A percentile compares a stretch with the other conserved stretches of the same genome.
phyloP scores from a whole-genome alignment of 106 monocot species.

The Dendrobium huoshanense region DNA sequence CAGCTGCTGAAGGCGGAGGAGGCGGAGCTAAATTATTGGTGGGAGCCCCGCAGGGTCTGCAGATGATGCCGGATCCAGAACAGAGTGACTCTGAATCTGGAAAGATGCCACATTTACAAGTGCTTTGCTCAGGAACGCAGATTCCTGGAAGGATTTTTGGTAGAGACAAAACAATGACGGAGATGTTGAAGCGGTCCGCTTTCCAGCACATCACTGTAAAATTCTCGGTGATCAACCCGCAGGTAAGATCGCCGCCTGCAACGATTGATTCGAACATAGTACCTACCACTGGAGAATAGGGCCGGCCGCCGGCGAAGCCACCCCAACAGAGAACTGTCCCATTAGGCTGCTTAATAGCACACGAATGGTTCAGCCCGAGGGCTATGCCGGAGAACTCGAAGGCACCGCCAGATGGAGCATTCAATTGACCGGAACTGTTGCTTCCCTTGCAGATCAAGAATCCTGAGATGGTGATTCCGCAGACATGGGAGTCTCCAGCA shows the following conservation, averaged over 20 bases:
- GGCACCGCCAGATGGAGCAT: slow-evolving; percentile 2
- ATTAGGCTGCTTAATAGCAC: slow-evolving; percentile 40
- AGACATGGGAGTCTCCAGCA: slow-evolving; percentile 61
- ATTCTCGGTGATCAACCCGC: slow-evolving; percentile 46
- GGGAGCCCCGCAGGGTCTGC: slow-evolving; percentile 13
- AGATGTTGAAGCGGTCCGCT: slow-evolving; percentile 7
- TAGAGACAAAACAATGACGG: slow-evolving; percentile 19
- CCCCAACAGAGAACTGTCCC: slow-evolving; percentile 68
- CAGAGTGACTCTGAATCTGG: slow-evolving; percentile 25
- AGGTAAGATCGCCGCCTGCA: slow-evolving; percentile 72
- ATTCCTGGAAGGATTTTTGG: slow-evolving; percentile 62
- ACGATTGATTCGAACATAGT: slow-evolving; percentile 48
- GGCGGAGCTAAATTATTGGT: neutral
- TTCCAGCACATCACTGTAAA: slow-evolving; percentile 74
- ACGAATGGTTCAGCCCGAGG: slow-evolving; percentile 53
- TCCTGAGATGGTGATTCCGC: slow-evolving; percentile 41
- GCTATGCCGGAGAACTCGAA: slow-evolving; percentile 49
- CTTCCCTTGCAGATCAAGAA: slow-evolving; percentile 38
- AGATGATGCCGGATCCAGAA: slow-evolving; percentile 29
- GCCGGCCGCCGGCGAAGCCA: slow-evolving; percentile 8
- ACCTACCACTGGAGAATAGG: slow-evolving; percentile 15
- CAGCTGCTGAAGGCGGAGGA: neutral
- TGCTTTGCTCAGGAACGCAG: slow-evolving; percentile 17
- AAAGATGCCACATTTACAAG: slow-evolving; percentile 39
- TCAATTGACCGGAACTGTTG: slow-evolving; percentile 34